Evolutionary conservation across 2,329 filamentous ascomycete species (phyloP), one percentile per base, ranked within the genome.

Genomic region (Diaporthe citrichinensis): DNA sequence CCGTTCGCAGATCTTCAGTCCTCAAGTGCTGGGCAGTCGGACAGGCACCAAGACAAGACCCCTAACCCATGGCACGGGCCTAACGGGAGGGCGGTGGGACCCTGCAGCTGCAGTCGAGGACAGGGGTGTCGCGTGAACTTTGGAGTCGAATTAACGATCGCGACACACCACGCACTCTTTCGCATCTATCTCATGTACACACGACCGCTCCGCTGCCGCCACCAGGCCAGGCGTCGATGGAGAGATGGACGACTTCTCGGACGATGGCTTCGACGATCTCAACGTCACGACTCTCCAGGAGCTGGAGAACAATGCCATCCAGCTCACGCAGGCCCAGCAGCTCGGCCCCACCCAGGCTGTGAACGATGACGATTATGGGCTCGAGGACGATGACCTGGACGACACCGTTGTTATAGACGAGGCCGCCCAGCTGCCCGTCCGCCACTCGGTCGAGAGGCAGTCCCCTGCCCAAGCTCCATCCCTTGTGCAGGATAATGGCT

Each of bases 301-400:
- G 80, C 89, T 94, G 77, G 92, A 94, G 80, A 88, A 89, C 79
- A 88, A 89, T 80, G 92, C 92, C 53, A 90, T 93, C 78, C 89
- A 89, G 78, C 88, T 88, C 78, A 93, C 91, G 6, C 90, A 92
- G 78, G 86, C 85, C 46, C 86, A 84, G 59, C 81, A 80, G 72
- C 58, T 77, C 0, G 75, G 31, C n/a, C 78, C 81, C 72, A 80
- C 80, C 34, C 81, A 83, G 73, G 78, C 78, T 34, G 80, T 79
- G 20, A 72, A 79, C 71, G 72, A 80, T 71, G 82, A 82, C 25
- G 83, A 86, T 31, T 85, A 85, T 59, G 84, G 85, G n/a, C 85
- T 88, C 72, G 88, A 90, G 53, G 89, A 90, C 57, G 89, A 91
- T 74, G 89, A 90, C 71, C 84, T 92, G 61, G 90, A 92, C 79